Evolutionary conservation across 495 filamentous ascomycete species (phyloP).

Genomic region (Penicillium dipodomyicola): DNA sequence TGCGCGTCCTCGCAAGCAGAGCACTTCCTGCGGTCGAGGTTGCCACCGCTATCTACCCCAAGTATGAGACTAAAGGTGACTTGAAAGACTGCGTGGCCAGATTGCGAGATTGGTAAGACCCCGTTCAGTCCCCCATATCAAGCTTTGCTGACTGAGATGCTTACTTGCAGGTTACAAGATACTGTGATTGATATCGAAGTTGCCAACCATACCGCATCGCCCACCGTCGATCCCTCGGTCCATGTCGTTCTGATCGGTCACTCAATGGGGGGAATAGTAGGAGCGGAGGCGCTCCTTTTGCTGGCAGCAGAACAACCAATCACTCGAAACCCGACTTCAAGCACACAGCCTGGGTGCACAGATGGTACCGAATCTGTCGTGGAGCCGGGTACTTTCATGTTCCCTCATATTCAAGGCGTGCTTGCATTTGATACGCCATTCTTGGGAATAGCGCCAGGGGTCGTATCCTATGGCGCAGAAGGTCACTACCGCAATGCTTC

Average conservation of each 20-base stretch:
- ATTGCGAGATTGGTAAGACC: slow-evolving; percentile 79
- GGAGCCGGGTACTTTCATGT: slow-evolving; percentile 50
- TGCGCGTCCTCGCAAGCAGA: slow-evolving; percentile 66
- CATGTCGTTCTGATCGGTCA: slow-evolving; percentile 84
- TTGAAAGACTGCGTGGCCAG: slow-evolving; percentile 71
- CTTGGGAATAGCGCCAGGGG: slow-evolving; percentile 82
- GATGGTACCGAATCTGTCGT: slow-evolving; percentile 27
- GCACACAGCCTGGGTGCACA: slow-evolving; percentile 13
- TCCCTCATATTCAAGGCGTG: slow-evolving; percentile 74
- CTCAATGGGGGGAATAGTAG: slow-evolving; percentile 96
- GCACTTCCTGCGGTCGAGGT: slow-evolving; percentile 74
- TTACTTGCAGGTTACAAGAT: slow-evolving; percentile 68
- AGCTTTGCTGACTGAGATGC: slow-evolving; percentile 1
- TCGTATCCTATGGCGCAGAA: slow-evolving; percentile 87
- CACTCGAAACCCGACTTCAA: slow-evolving; percentile 27
- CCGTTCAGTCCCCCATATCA: not conserved
- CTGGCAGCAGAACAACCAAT: slow-evolving; percentile 69
- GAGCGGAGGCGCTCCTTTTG: slow-evolving; percentile 76
- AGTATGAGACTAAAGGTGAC: slow-evolving; percentile 89
- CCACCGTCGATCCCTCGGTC: slow-evolving; percentile 85
- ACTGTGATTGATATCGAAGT: slow-evolving; percentile 95
- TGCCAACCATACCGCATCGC: slow-evolving; percentile 72
- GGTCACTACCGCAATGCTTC: slow-evolving; percentile 74
- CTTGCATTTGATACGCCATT: slow-evolving; percentile 96
- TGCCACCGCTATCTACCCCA: slow-evolving; percentile 73